These are phyloP conservation scores for Mariannaea sp. DNA, from an alignment of 2,329 filamentous ascomycete species.

Conservation along the genomic window DNA sequence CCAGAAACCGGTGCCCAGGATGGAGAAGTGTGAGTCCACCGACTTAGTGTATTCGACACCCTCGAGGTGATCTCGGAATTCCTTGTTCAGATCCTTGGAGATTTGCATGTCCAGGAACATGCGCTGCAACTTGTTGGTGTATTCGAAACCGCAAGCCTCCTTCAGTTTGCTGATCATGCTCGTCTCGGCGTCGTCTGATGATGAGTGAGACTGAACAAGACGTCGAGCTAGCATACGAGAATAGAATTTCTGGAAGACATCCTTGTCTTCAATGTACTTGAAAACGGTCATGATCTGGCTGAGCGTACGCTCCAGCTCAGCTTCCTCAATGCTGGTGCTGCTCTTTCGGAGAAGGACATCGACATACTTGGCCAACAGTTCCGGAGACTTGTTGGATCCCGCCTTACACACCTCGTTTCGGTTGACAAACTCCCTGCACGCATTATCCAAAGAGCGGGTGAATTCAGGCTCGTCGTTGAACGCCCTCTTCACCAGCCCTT, in stretches of 20 bases:
- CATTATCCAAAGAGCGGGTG: slow-evolving; percentile 93
- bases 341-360: slow-evolving; percentile 93
- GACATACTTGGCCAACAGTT: slow-evolving; percentile 93
- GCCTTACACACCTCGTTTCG: slow-evolving; percentile 95
- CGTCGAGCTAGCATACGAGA: slow-evolving; percentile 95
- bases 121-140: slow-evolving; percentile 98
- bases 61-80: slow-evolving; percentile 79
- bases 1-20: slow-evolving; percentile 97
- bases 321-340: slow-evolving; percentile 89
- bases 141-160: slow-evolving; percentile 97
- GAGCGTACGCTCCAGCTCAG: slow-evolving; percentile 86
- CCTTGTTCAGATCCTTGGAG: slow-evolving; percentile 92
- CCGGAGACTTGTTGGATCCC: slow-evolving; percentile 90
- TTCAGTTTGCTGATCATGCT: slow-evolving; percentile 99
- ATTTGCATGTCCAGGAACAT: slow-evolving; percentile 99
- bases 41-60: slow-evolving; percentile 63
- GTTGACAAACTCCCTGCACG: slow-evolving; percentile 97
- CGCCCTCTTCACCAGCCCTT: slow-evolving; percentile 85
- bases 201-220: slow-evolving; percentile 91
- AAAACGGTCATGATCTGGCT: slow-evolving; percentile 98
- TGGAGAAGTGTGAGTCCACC: slow-evolving; percentile 85
- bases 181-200: slow-evolving; percentile 95
- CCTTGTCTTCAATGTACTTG: slow-evolving; percentile 99
- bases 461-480: slow-evolving; percentile 98
- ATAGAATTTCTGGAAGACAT: slow-evolving; percentile 99